Evolutionary conservation across 73 alveolate genomes (phyloP).

Genomic region (Blepharisma japonicum): DNA sequence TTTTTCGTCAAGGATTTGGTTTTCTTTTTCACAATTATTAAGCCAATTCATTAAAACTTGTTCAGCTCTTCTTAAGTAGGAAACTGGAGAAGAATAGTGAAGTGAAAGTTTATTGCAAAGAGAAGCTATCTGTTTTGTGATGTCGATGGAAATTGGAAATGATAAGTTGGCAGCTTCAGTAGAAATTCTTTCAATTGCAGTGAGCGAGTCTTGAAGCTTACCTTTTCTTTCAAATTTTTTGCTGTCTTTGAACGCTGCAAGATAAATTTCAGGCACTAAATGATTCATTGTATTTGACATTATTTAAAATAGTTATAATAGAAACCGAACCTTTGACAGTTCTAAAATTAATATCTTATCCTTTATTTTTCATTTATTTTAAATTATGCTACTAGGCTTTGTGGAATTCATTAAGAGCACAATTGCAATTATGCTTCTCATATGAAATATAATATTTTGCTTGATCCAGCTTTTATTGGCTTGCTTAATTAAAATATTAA

Average conservation of each 20-base stretch:
- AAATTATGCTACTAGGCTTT: too few relatives aligned
- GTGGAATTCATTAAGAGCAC: too few relatives aligned
- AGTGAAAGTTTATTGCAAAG: neutral
- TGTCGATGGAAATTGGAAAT: neutral
- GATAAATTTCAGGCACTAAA: too few relatives aligned
- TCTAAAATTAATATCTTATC: too few relatives aligned
- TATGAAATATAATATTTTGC: too few relatives aligned
- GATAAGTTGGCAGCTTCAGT: neutral
- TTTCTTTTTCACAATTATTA: neutral
- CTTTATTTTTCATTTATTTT: too few relatives aligned
- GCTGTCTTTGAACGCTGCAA: neutral
- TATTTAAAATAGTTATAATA: too few relatives aligned
- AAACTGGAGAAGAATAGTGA: neutral
- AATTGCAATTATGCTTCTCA: too few relatives aligned
- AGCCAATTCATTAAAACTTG: constrained; percentile 1
- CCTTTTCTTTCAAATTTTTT: neutral
- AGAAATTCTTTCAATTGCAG: neutral
- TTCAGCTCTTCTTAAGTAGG: constrained; percentile 20
- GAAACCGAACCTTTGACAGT: too few relatives aligned
- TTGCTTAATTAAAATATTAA: too few relatives aligned
- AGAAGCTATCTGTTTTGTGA: constrained; percentile 21
- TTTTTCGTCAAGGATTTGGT: neutral
- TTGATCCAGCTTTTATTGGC: too few relatives aligned
- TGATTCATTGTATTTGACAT: too few relatives aligned
- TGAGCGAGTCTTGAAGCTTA: neutral